Evolutionary conservation across 2,329 filamentous ascomycete species (phyloP), one percentile per base, ranked within the genome.

Genomic region (Tothia fuscella): DNA sequence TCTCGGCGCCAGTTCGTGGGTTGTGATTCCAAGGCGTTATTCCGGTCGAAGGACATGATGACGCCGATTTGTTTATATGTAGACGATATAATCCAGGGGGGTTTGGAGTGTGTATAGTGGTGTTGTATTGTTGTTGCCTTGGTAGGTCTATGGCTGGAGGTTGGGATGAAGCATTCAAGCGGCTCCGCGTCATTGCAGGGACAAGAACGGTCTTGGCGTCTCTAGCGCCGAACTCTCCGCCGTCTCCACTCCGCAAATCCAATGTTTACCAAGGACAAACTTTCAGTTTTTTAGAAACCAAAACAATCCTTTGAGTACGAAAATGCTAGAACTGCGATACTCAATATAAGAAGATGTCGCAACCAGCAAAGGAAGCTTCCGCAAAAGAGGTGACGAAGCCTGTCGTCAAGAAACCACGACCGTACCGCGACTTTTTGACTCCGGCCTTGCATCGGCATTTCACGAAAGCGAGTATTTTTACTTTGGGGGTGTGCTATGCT

Each of bases 361-460:
- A n/a, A n/a, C n/a, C n/a, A n/a, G n/a, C n/a, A n/a, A n/a, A n/a
- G n/a, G n/a, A n/a, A n/a, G n/a, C n/a, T n/a, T n/a, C n/a, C n/a
- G n/a, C n/a, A n/a, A n/a, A n/a, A n/a, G n/a, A n/a, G 4, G 41
- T 45, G 42, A 30, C 42, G 21, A 35, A 37, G n/a, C 26, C 30
- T 9, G 26, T 29, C 7, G 35, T 20, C 24, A 28, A 34, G 24
- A 55, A 66, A 62, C 57, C 70, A 66, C 64, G 76, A 68, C 70
- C 73, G 59, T 93, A 94, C 64, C 82, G 86, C 68, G 85, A 94
- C 65, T 93, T 93, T 60, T 67, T 95, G 51, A 93, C 89, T 47
- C 88, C 89, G 38, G 80, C 82, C 40, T 68, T 95, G 49, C 89
- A 96, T 61, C 74, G 83, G 53, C 77, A 87, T 53, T 96, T 95